Percentiles rank a stretch among this genome's conserved stretches.
Evolutionary conservation across 2,329 filamentous ascomycete genomes (phyloP).

Genomic region (Ophiognomonia clavigignenti-juglandacearum): DNA sequence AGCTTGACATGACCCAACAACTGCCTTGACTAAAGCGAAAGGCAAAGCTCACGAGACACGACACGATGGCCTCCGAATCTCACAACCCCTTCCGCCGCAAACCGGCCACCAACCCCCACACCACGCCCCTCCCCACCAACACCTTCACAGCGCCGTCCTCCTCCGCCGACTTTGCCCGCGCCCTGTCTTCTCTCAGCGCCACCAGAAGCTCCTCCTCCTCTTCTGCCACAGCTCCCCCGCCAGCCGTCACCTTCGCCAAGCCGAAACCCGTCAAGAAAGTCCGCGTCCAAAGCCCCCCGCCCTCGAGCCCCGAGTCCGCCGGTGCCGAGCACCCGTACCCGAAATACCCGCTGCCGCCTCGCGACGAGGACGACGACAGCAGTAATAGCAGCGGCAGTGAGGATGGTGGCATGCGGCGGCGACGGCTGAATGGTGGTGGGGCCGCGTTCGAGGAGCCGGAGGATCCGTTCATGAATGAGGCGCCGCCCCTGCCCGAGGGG

Average conservation of each 20-base stretch:
- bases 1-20: no score
- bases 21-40: no score
- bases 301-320: conserved; percentile 52
- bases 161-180: conserved; percentile 18
- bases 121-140: no score
- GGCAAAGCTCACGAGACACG: no score
- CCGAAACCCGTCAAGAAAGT: conserved; percentile 61
- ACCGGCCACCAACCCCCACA: no score
- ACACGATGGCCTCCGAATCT: conserved; percentile 36
- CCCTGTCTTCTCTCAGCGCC: not conserved
- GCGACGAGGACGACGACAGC: conserved; percentile 26
- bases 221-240: conserved; percentile 30
- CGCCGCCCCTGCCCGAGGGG: conserved; percentile 22
- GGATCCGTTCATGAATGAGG: conserved; percentile 28
- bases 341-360: conserved; percentile 25
- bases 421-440: no score
- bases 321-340: conserved; percentile 25
- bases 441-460: conserved; percentile 23
- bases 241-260: conserved; percentile 31
- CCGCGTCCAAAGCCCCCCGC: conserved; percentile 60
- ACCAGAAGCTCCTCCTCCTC: conserved; percentile 25
- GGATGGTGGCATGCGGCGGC: no score
- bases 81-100: conserved; percentile 52
- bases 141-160: conserved; percentile 10
- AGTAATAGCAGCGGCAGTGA: no score